These are phyloP conservation scores for Diaporthe capsici DNA, from an alignment of 2,329 filamentous ascomycete species.

Conservation along the genomic window DNA sequence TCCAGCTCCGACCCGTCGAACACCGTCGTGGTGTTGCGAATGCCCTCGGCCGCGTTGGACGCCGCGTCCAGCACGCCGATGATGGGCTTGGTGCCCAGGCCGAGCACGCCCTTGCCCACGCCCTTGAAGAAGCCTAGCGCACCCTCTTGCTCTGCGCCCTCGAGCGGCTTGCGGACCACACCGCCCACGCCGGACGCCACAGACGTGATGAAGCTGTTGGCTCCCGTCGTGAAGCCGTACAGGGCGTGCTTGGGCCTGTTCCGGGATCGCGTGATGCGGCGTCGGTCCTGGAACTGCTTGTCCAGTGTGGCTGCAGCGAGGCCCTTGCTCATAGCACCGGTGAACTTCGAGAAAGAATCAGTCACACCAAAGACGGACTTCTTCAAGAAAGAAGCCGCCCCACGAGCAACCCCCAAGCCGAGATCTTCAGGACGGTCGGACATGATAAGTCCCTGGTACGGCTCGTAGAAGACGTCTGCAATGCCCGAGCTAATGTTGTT, in stretches of 20 bases:
- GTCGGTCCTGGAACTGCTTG: conserved; percentile 97
- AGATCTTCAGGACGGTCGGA: conserved; percentile 96
- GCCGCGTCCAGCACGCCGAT: conserved; percentile 98
- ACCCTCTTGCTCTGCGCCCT: conserved; percentile 96
- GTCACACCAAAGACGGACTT: conserved; percentile 98
- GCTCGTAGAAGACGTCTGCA: conserved; percentile 98
- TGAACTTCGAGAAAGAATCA: conserved; percentile 98
- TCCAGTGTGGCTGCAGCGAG: conserved; percentile 95
- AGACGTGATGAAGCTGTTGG: conserved; percentile 93
- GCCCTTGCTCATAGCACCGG: conserved; percentile 96
- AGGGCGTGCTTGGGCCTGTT: conserved; percentile 97
- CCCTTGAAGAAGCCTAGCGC: conserved; percentile 97
- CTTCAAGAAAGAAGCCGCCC: conserved; percentile 96
- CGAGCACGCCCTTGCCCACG: conserved; percentile 93
- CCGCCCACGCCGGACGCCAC: conserved; percentile 95
- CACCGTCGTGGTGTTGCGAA: conserved; percentile 98
- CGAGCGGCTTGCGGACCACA: conserved; percentile 90
- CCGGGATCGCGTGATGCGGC: conserved; percentile 91
- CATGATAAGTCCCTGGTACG: conserved; percentile 95
- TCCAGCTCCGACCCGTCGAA: conserved; percentile 97
- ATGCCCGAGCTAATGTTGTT: conserved; percentile 98
- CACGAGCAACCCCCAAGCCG: conserved; percentile 94
- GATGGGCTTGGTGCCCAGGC: conserved; percentile 95
- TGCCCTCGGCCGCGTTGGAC: conserved; percentile 96
- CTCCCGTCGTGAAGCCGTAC: conserved; percentile 94